phyloP scores from a whole-genome alignment of 495 filamentous ascomycete species.

The Bryoglossum gracile region DNA sequence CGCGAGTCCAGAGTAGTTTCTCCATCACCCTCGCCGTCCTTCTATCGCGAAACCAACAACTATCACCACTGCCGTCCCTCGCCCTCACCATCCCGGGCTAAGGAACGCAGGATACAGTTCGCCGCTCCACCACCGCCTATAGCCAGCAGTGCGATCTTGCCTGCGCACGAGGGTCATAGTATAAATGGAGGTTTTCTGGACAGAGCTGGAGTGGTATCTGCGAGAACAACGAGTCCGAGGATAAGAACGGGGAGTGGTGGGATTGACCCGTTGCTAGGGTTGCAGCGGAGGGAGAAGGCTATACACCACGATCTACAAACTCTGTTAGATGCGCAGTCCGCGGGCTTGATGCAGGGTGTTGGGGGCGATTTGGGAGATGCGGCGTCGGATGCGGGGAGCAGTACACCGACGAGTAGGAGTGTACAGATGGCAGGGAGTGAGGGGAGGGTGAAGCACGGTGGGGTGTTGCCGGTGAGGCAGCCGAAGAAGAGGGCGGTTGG shows the following conservation, averaged over 20 bases:
- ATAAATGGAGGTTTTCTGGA: too few relatives aligned
- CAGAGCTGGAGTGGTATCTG: too few relatives aligned
- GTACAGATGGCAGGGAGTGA: conserved; percentile 24
- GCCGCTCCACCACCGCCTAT: conserved; percentile 24
- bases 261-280: conserved; percentile 17
- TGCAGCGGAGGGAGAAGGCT: conserved; percentile 47
- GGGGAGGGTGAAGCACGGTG: conserved; percentile 24
- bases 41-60: conserved; percentile 16
- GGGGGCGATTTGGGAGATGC: conserved; percentile 26
- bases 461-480: conserved; percentile 57
- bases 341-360: conserved; percentile 47
- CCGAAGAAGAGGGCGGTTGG: conserved; percentile 47
- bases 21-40: conserved; percentile 18
- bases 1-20: conserved; percentile 5
- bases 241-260: not conserved
- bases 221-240: conserved; percentile 1
- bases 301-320: conserved; percentile 72
- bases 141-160: conserved; percentile 8
- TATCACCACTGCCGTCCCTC: not conserved
- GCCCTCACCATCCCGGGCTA: conserved; percentile 2
- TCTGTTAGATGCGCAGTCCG: conserved; percentile 78
- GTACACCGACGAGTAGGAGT: conserved; percentile 28
- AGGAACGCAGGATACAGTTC: conserved; percentile 18
- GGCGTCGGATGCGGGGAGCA: conserved; percentile 30
- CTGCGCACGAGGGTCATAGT: too few relatives aligned